Evolutionary conservation across 495 filamentous ascomycete species (phyloP), one percentile per base, ranked within the genome.

Genomic region (Penicillium subrubescens): DNA sequence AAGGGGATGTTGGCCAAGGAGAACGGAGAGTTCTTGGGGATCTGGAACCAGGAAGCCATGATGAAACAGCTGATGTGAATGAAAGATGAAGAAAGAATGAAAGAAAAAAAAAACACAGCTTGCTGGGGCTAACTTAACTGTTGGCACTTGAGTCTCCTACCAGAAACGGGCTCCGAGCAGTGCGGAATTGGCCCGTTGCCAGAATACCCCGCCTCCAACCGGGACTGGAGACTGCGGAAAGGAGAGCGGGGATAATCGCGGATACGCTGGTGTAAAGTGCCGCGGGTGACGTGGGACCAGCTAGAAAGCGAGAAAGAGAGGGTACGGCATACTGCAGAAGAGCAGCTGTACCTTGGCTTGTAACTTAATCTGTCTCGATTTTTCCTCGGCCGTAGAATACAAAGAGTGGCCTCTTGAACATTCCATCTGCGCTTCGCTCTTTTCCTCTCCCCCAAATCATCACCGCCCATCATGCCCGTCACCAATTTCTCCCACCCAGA

Each of bases 1-100:
- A 98, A 96, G 17, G 94, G 94, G 64, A 98, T 89, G 76, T 98
- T 97, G 67, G 88, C 83, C 52, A 98, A 80, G 15, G 93, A 95
- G 79, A 98, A 98, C 61, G 87, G 86, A 52, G 86, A 89, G 66
- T 81, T 80, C 51, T 80, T 70, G 46, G 88, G 85, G 58, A 93
- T 88, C 39, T 81, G 73, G 41, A 93, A 78, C 90, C 90, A 92
- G 23, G 86, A 79, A 63, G 84, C 73, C 87, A 89, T 89, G 57
- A 43, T 78, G 65, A 43, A 52, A 8, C 7, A 52, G 48, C 2
- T 34, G 43, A 56, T n/a, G 50, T 15, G 43, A 12, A 19, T 15
- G 27, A 34, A 31, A 21, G 48, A 23, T 37, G 19, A 64, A 51
- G 31, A 58, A 52, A 63, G 53, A 56, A 14, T 37, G 44, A 46